A percentile compares a stretch with the other conserved stretches of the same genome.
These are phyloP conservation scores for Brasilioporus rufonigricans DNA, from an alignment of 768 basidiomycete species.

Conservation along the genomic window DNA sequence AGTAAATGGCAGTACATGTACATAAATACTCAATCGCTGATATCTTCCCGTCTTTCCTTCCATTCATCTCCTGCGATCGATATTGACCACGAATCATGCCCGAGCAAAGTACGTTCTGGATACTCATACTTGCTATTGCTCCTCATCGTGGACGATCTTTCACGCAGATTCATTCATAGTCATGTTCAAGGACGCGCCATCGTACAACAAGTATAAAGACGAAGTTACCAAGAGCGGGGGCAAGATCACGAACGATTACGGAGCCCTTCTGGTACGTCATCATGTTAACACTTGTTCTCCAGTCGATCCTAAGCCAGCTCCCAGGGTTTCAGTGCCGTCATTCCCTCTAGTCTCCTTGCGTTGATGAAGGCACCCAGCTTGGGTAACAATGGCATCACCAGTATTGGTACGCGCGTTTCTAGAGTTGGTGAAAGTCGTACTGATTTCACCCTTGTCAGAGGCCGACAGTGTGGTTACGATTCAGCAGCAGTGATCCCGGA, in stretches of 20 bases:
- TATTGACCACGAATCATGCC: slow-evolving; percentile 16
- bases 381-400: slow-evolving; percentile 2
- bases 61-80: background rate
- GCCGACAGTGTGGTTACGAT: slow-evolving; percentile 5
- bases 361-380: background rate
- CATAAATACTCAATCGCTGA: too few species aligned
- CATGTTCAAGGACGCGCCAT: background rate
- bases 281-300: background rate
- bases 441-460: slow-evolving; percentile 12
- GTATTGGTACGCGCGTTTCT: slow-evolving; percentile 11
- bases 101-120: slow-evolving; percentile 12
- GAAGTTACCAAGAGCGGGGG: slow-evolving; percentile 1
- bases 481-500: background rate
- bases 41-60: background rate
- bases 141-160: background rate
- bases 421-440: background rate
- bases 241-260: slow-evolving; percentile 13
- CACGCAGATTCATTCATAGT: slow-evolving; percentile 9
- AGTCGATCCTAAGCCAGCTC: background rate
- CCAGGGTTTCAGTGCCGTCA: slow-evolving; percentile 20
- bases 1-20: too few species aligned
- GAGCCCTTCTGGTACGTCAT: background rate
- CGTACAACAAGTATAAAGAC: slow-evolving; percentile 15
- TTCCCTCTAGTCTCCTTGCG: background rate
- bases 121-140: background rate